Base-by-base conservation (phyloP, 257 asterid species). In the Jaltomata sinuosa region DNA sequence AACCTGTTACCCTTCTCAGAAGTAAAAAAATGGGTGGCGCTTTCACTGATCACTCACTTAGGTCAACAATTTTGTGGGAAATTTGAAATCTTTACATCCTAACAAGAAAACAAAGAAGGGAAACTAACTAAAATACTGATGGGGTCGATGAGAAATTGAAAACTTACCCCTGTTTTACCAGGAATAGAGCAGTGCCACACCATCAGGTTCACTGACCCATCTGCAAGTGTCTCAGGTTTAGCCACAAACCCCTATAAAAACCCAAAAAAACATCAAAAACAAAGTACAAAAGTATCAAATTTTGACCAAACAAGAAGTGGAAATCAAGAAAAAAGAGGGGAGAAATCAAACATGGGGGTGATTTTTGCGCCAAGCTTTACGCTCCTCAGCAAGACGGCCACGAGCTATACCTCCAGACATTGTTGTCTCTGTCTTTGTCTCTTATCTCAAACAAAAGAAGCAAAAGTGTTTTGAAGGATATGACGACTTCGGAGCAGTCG, bases 351-450 rank as follows among this genome's bases (percentile, higher is more conserved):
- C 93, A 83, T 91, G 92, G 14, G 93, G 93, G 31, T 91, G 93
- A 78, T 89, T 89, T 69, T 88, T 91, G 85, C 93, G 78, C 93
- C 93, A 91, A 36, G 93, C 61, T 69, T 91, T 91, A 34, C 93
- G 88, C 65, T 91, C 93, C 84, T 91, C 93, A 16, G 91, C 87
- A 22, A 91, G 89, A 25, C 93, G 90, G 15, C 92, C 92, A 8
- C 92, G 91, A 45, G 93, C 92, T 15, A 91, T 91, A 22, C 93
- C 92, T 84, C 91, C 93, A 1, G 93, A 90, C 93, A 74, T 74
- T 74, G 36, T 8, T 45, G 79, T 61, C 19, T 61, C 6, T 25
- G 21, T 59, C 16, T 11, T 25, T n/a, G 88, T 83, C 22, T 76
- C 61, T 47, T 27, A 8, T 27, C 61, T 29, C 42, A 49, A 77